phyloP scores from a whole-genome alignment of 2,329 filamentous ascomycete genomes.

The Annulohypoxylon truncatum region DNA sequence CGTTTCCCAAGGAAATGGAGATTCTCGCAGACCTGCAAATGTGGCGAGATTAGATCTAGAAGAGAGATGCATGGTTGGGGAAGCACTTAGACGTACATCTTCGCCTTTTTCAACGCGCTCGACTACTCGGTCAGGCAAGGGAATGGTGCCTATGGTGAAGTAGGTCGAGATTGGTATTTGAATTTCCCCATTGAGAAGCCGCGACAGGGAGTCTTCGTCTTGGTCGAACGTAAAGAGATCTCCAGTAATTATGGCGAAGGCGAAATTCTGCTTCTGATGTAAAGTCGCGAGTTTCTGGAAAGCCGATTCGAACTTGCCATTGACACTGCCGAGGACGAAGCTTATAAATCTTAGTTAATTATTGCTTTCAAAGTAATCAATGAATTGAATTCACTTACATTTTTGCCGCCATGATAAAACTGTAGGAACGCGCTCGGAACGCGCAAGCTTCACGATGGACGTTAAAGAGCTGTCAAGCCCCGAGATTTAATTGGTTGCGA shows the following conservation, averaged over 20 bases:
- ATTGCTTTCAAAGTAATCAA: background rate
- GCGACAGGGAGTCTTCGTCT: constrained; percentile 68
- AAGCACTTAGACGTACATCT: constrained; percentile 54
- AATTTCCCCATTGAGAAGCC: constrained; percentile 78
- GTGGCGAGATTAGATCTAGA: background rate
- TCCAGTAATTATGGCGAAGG: constrained; percentile 85
- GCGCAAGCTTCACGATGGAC: background rate
- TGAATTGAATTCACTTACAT: constrained; percentile 54
- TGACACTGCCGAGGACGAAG: constrained; percentile 84
- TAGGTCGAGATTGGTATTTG: constrained; percentile 85
- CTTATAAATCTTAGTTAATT: constrained; percentile 55
- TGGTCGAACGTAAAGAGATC: constrained; percentile 78
- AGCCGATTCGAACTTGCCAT: constrained; percentile 79
- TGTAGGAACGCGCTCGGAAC: background rate
- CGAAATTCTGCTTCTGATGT: constrained; percentile 88
- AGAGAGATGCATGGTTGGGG: background rate
- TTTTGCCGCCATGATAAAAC: constrained; percentile 59
- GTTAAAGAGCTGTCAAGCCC: constrained; percentile 20
- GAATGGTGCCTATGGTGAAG: constrained; percentile 81
- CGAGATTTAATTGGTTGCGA: constrained; percentile 14
- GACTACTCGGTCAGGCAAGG: constrained; percentile 77
- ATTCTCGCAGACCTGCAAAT: constrained; percentile 79
- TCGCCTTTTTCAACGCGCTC: constrained; percentile 79
- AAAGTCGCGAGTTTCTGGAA: constrained; percentile 84
- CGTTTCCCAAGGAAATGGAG: constrained; percentile 90